Evolutionary conservation across 2,329 filamentous ascomycete genomes (phyloP).

Genomic region (Ascochyta koolunga): DNA sequence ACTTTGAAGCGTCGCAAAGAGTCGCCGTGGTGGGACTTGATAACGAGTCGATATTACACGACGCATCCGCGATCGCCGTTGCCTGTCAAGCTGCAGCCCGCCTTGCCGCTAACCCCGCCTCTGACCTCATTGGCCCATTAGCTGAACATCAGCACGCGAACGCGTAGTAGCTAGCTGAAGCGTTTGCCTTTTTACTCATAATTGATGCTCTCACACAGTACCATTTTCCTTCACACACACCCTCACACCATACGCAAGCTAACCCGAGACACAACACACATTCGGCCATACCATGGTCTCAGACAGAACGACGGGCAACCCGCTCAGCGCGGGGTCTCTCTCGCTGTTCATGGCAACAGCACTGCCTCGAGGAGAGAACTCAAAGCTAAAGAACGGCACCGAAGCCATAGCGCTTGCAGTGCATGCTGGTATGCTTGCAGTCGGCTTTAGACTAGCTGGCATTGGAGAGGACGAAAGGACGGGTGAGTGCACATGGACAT

Average conservation of each 20-base stretch:
- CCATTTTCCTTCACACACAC: not conserved
- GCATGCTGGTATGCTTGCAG: slow-evolving; percentile 80
- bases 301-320: slow-evolving; percentile 46
- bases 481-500: slow-evolving; percentile 54
- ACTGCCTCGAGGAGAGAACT: slow-evolving; percentile 47
- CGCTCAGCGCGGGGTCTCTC: slow-evolving; percentile 52
- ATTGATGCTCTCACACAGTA: not conserved
- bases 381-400: slow-evolving; percentile 69
- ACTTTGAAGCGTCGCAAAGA: not conserved
- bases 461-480: slow-evolving; percentile 82
- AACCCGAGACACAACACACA: not conserved
- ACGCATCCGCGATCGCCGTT: slow-evolving; percentile 5
- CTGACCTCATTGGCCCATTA: slow-evolving; percentile 33
- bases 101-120: slow-evolving; percentile 25
- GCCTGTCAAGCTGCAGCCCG: slow-evolving; percentile 11
- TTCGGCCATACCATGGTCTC: slow-evolving; percentile 32
- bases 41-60: slow-evolving; percentile 8
- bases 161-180: not conserved
- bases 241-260: not conserved
- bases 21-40: no score
- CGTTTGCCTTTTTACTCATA: slow-evolving; percentile 4
- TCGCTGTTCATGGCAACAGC: slow-evolving; percentile 52
- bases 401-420: slow-evolving; percentile 84
- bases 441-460: slow-evolving; percentile 81
- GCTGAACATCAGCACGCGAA: not conserved